A percentile compares a stretch with the other conserved stretches of the same genome.
Evolutionary conservation across 2,329 filamentous ascomycete species (phyloP).

Genomic region (Ophiostoma sp.): DNA sequence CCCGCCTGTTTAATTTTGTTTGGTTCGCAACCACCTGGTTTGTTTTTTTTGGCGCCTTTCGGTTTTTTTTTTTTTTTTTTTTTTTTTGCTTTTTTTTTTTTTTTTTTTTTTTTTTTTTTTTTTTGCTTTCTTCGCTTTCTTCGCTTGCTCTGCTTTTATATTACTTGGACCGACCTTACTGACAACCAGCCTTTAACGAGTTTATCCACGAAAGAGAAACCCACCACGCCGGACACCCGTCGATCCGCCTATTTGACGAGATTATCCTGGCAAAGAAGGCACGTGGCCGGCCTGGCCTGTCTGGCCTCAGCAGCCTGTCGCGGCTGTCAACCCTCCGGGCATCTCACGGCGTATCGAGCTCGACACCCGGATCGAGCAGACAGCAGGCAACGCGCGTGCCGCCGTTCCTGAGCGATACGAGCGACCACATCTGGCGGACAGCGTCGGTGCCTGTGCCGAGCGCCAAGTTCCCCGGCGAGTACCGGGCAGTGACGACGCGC

Average conservation of each 20-base stretch:
- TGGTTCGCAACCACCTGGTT: too few relatives aligned
- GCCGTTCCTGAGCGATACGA: constrained; percentile 64
- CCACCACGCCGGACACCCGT: constrained; percentile 54
- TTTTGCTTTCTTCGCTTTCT: background rate
- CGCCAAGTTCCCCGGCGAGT: constrained; percentile 58
- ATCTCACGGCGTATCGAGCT: constrained; percentile 47
- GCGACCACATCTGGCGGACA: constrained; percentile 75
- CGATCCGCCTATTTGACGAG: constrained; percentile 75
- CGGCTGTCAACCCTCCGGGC: constrained; percentile 56
- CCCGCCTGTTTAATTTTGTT: too few relatives aligned
- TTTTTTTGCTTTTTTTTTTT: too few relatives aligned
- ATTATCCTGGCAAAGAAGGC: constrained; percentile 74
- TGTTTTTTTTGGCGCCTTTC: too few relatives aligned
- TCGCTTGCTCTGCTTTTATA: background rate
- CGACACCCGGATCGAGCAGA: constrained; percentile 33
- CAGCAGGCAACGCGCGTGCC: constrained; percentile 38
- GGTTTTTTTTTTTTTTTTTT: too few relatives aligned
- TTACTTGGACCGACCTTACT: background rate
- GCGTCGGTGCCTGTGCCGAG: constrained; percentile 56
- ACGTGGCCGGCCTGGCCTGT: constrained; percentile 58
- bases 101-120: too few relatives aligned
- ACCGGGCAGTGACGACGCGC: constrained; percentile 55
- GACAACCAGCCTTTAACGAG: constrained; percentile 61
- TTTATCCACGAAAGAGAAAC: constrained; percentile 79
- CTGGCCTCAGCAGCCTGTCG: constrained; percentile 49